A percentile compares a stretch with the other conserved stretches of the same genome.
These are phyloP conservation scores for Epichloe festucae DNA, from an alignment of 2,329 filamentous ascomycete species.

Conservation along the genomic window DNA sequence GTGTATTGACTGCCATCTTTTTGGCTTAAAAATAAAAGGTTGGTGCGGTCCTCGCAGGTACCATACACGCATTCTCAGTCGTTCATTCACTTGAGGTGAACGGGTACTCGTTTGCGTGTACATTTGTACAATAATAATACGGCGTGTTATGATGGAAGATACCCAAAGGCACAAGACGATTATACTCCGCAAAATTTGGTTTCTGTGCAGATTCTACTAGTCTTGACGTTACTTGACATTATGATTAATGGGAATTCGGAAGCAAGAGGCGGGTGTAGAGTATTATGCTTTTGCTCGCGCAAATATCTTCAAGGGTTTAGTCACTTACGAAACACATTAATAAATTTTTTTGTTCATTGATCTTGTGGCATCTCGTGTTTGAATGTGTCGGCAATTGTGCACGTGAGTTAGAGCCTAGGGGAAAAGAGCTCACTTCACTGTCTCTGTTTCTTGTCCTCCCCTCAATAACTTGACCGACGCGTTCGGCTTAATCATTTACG, in stretches of 20 bases:
- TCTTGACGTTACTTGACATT: neutral
- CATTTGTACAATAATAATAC: neutral
- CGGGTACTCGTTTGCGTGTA: neutral
- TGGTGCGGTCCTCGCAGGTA: neutral
- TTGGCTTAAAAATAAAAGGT: conserved; percentile 18
- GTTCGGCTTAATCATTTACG: too few species aligned
- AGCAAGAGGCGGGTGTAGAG: neutral
- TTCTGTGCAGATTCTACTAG: neutral
- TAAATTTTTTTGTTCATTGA: too few species aligned
- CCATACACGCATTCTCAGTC: neutral
- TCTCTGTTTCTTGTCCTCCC: too few species aligned
- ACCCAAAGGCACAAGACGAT: neutral
- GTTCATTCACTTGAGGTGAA: neutral
- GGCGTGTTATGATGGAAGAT: neutral
- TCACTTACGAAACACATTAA: too few species aligned
- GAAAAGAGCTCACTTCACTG: too few species aligned
- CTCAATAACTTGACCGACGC: too few species aligned
- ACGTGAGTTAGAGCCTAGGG: too few species aligned
- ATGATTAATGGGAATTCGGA: neutral
- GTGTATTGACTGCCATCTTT: conserved; percentile 32
- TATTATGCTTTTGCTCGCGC: too few species aligned
- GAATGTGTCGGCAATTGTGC: neutral
- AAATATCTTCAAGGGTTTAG: too few species aligned
- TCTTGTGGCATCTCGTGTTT: neutral
- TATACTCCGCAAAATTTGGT: neutral